Base-by-base conservation (phyloP, 2,329 filamentous ascomycete species). In the Hypomyces rosellus region DNA sequence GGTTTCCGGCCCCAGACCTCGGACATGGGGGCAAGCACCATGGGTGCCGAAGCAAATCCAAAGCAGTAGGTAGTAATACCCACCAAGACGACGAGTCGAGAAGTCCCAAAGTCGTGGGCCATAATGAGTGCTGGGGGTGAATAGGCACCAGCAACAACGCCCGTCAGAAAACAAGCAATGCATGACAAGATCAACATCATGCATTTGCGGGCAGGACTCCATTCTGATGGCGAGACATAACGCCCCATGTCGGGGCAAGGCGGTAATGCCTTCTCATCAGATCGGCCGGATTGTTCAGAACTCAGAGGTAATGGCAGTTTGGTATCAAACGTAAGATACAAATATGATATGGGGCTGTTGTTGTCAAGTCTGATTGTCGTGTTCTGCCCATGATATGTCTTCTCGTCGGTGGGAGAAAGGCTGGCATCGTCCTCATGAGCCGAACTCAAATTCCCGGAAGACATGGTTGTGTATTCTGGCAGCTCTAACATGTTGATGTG, bases 1-100 rank as follows among this genome's bases (percentile, higher is more conserved):
- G 90, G 88, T 49, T 88, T 83, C 2, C 91, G 81, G 3, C 91
- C 91, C 67, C 93, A 89, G 63, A 95, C 85, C 68, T 96, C 91
- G 1, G 85, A 89, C 57, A 96, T 85, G 0, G 91, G 91, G 0
- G 91, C 91, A 0, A 96, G 77, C 1, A 89, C 75, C 90, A 96
- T 96, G 0, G 91, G 91, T 0, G 88, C 86, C 20, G 90, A 67
- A 0, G 79, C 89, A 58, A 96, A 96, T 3, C 91, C 90, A 34
- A 77, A 61, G 42, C 88, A 93, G 66, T 93, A 96, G 0, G 82
- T 80, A 0, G 90, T 95, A 54, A 96, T 88, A 34, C 89, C 89
- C 1, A 83, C 73, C 5, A 86, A 72, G n/a, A 84, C 78, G 1
- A 82, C 83, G n/a, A 86, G 74, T 9, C 74, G 71, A 37, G 82